Evolutionary conservation across 192 early-diverging fungal species (phyloP).

Genomic region (Coemansia umbellata): DNA sequence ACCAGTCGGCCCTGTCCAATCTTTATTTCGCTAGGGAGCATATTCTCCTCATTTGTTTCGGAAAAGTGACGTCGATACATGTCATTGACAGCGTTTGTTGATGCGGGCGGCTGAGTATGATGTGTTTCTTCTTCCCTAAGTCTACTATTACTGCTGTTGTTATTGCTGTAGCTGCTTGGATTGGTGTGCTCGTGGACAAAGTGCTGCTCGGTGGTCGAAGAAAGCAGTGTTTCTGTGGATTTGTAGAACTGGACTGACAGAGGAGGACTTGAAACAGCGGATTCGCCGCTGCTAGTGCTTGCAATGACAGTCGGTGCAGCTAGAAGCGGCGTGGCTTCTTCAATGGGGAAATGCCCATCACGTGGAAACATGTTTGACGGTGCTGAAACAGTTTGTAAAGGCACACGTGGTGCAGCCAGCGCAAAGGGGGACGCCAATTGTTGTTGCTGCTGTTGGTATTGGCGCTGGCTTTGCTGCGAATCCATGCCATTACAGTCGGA

Average conservation of each 20-base stretch:
- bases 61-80: slow-evolving; percentile 39
- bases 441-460: not conserved
- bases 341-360: not conserved
- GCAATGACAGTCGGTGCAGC: not conserved
- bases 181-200: not conserved
- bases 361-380: not conserved
- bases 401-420: not conserved
- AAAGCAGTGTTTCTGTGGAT: not conserved
- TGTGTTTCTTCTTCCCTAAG: too few relatives aligned
- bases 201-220: not conserved
- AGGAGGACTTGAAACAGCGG: not conserved
- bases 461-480: not conserved
- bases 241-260: not conserved
- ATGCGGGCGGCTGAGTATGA: not conserved
- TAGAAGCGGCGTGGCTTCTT: slow-evolving; percentile 3
- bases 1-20: slow-evolving; percentile 13
- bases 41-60: slow-evolving; percentile 7
- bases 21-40: slow-evolving; percentile 20
- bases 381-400: not conserved
- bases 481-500: not conserved
- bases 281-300: not conserved
- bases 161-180: not conserved
- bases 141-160: too few relatives aligned
- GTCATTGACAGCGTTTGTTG: slow-evolving; percentile 3
- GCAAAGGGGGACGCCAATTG: not conserved